Conservation (phyloP, 1,139 yeast genomes). For the Geotrichum aggregatum region DNA sequence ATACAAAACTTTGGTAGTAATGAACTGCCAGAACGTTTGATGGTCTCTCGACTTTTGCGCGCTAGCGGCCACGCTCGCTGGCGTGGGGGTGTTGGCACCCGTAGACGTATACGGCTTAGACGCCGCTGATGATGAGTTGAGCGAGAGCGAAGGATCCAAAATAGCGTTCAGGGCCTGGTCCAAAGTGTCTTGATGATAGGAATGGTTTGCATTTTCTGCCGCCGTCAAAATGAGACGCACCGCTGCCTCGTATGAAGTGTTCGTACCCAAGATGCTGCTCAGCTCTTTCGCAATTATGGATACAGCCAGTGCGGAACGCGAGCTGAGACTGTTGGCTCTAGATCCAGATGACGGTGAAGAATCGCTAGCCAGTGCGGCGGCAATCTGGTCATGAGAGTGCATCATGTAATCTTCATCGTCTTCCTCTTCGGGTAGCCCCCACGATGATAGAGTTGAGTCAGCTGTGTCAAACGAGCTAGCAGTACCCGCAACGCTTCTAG, state of each 20-base stretch:
- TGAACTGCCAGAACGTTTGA: conserved; percentile 22
- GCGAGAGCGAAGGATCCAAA: conserved; percentile 8
- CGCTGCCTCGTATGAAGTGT: conserved; percentile 12
- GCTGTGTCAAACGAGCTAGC: background rate
- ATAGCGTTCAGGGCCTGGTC: conserved; percentile 18
- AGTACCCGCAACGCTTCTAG: background rate
- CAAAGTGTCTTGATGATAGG: conserved; percentile 13
- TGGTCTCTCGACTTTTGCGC: background rate
- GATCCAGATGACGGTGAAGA: background rate
- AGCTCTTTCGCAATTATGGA: conserved; percentile 9
- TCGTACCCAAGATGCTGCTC: conserved; percentile 3
- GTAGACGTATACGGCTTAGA: background rate
- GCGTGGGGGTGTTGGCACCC: conserved; percentile 10
- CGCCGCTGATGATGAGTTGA: background rate
- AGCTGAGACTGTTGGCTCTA: conserved; percentile 1
- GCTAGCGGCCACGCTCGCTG: conserved; percentile 6
- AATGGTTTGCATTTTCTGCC: conserved; percentile 14
- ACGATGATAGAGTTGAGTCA: conserved; percentile 13
- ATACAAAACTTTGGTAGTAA: conserved; percentile 25
- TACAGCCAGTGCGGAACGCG: conserved; percentile 4
- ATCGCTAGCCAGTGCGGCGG: background rate
- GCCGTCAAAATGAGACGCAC: conserved; percentile 16
- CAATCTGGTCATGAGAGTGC: conserved; percentile 13
- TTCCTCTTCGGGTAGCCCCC: conserved; percentile 21
- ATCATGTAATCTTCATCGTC: conserved; percentile 10